Evolutionary conservation across 208 protist species (phyloP).

Genomic region (Acanthamoeba rhysodes): DNA sequence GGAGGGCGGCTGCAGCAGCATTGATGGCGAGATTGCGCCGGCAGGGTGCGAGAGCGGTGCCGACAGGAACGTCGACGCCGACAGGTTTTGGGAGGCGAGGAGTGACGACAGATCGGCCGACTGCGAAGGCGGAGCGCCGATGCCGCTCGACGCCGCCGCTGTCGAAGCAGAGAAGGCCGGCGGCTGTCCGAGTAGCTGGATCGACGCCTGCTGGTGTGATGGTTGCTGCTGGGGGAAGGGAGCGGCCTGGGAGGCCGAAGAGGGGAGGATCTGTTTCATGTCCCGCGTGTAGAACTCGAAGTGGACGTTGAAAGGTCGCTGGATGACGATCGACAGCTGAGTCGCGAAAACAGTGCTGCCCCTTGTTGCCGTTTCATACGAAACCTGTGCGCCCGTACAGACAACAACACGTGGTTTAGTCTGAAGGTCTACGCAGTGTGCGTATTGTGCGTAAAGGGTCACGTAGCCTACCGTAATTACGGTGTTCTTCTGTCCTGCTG

Average conservation of each 20-base stretch:
- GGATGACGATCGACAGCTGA: constrained; percentile 31
- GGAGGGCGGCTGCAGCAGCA: background rate
- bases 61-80: background rate
- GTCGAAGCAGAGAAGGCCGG: background rate
- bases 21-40: background rate
- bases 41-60: background rate
- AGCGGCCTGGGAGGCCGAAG: background rate
- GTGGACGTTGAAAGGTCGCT: constrained; percentile 38
- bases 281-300: constrained; percentile 45
- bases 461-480: background rate
- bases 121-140: background rate
- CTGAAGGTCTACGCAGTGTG: background rate
- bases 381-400: background rate
- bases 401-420: background rate
- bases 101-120: constrained; percentile 29
- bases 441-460: background rate
- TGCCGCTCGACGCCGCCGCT: background rate
- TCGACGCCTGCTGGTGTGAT: background rate
- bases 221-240: background rate
- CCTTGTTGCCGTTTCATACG: background rate
- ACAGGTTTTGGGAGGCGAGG: background rate
- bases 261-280: constrained; percentile 13
- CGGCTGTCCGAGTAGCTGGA: background rate
- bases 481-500: constrained; percentile 20
- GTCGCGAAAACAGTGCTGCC: background rate